Base-by-base conservation (phyloP, 345 rosid species). In the Noccaea bulbosa region DNA sequence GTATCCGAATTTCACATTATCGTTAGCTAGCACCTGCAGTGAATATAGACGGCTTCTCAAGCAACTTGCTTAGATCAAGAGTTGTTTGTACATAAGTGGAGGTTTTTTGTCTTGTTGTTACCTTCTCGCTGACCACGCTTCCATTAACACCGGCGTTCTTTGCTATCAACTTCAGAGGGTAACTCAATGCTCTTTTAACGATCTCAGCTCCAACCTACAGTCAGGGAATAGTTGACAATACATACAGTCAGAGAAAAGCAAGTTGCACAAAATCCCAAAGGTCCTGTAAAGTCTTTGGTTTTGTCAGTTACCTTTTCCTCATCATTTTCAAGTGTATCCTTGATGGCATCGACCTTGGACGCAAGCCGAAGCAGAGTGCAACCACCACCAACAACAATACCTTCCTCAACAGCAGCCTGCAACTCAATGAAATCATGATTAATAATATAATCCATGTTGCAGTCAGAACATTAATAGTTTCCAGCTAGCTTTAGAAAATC, bases 91-190 rank as follows among this genome's bases (percentile, higher is more conserved):
- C 11, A 34, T 32, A 5, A 5, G 7, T 35, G 5, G 30, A 0
- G 83, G 84, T 45, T 86, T 85, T 75, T 3, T 70, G 56, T 40
- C 33, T 12, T 39, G 52, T 24, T 60, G 1, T n/a, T 68, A 82
- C 91, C 93, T 90, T 90, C 82, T 93, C 96, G 12, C 93, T 88
- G 65, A 93, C 97, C 39, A 90, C 96, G 50, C 97, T 93, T 48
- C 97, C 97, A 50, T 86, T 91, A 30, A 88, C 98, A 48, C 98
- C 98, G 0, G 97, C 98, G 56, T 90, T 93, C 80, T 92, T 92
- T 53, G 98, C 98, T 50, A 92, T 90, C 80, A 88, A 51, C 62
- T 90, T 90, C 57, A 88, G 85, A 27, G 97, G 96, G 77, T 90
- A 92, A 49, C 96, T 85, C 71, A 90, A 55, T 56, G 89, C 97